Evolutionary conservation across 2,329 filamentous ascomycete genomes (phyloP).

Genomic region (Hypoxylon sp.): DNA sequence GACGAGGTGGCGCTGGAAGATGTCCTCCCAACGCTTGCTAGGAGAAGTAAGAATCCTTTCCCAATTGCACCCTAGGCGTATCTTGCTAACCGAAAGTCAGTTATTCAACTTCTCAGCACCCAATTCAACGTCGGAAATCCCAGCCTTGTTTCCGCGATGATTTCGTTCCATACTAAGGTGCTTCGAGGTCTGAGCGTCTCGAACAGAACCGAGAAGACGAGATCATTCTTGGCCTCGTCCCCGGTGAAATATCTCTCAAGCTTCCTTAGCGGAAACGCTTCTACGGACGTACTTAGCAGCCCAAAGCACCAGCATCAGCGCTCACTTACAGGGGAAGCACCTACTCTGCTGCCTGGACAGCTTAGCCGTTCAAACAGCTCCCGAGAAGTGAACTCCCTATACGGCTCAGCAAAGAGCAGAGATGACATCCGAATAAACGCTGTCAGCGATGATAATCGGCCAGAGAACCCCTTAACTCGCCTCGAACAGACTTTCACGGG

Average conservation of each 20-base stretch:
- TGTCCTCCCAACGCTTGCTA: conserved; percentile 77
- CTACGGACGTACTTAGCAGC: conserved; percentile 48
- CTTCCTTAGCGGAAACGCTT: conserved; percentile 71
- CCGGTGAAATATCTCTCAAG: conserved; percentile 90
- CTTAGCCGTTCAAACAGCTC: conserved; percentile 55
- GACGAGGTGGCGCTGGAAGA: conserved; percentile 78
- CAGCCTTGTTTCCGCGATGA: conserved; percentile 69
- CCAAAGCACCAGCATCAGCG: conserved; percentile 51
- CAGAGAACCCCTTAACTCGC: conserved; percentile 72
- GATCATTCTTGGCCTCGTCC: conserved; percentile 78
- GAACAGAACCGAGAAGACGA: conserved; percentile 68
- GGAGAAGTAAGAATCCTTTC: conserved; percentile 65
- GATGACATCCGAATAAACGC: conserved; percentile 53
- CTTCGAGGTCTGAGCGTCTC: conserved; percentile 73
- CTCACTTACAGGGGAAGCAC: conserved; percentile 47
- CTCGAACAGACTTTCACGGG: conserved; percentile 87
- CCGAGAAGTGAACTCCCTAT: conserved; percentile 57
- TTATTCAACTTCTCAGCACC: conserved; percentile 74
- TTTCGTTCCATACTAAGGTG: conserved; percentile 80
- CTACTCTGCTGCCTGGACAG: conserved; percentile 53
- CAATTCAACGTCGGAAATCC: conserved; percentile 74
- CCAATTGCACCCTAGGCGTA: not conserved
- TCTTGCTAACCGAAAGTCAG: conserved; percentile 54
- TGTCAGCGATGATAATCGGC: conserved; percentile 58
- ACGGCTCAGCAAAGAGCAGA: conserved; percentile 61